These are phyloP conservation scores for Colletotrichum sp. DNA, from an alignment of 2,329 filamentous ascomycete genomes.

Conservation along the genomic window DNA sequence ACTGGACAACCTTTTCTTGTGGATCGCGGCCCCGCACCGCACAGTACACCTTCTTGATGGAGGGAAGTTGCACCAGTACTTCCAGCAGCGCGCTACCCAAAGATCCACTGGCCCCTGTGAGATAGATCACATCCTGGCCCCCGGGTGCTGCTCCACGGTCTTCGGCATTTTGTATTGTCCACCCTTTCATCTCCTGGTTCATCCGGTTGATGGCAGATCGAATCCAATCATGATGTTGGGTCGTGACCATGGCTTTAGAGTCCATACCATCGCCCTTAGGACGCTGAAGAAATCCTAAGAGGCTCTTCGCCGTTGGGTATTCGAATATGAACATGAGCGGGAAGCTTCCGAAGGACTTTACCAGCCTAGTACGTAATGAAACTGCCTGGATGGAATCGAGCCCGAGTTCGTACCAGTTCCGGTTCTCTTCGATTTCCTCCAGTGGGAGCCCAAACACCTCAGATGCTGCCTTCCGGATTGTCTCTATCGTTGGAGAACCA, in stretches of 20 bases:
- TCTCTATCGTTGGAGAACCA: not conserved
- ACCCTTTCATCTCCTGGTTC: not conserved
- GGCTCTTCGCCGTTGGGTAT: not conserved
- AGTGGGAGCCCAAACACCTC: not conserved
- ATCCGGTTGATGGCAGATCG: not conserved
- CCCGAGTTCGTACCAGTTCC: slow-evolving; percentile 7
- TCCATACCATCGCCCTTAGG: not conserved
- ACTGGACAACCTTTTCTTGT: not conserved
- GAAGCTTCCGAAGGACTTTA: not conserved
- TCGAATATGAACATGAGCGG: slow-evolving; percentile 13
- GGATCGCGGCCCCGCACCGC: not conserved
- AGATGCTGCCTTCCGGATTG: not conserved
- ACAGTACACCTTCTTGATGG: not conserved
- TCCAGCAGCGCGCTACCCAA: slow-evolving; percentile 4
- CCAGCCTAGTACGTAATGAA: not conserved
- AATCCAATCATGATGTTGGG: not conserved
- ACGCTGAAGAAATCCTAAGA: not conserved
- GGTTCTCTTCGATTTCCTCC: not conserved
- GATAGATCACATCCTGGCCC: not conserved
- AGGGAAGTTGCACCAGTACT: not conserved
- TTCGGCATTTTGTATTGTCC: not conserved
- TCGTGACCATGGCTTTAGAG: not conserved
- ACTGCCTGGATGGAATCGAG: slow-evolving; percentile 4
- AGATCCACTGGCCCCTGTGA: slow-evolving; percentile 2
- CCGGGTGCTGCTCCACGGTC: not conserved